Evolutionary conservation across 2,329 filamentous ascomycete genomes (phyloP), one percentile per base, ranked within the genome.

Genomic region (Venturia nashicola): DNA sequence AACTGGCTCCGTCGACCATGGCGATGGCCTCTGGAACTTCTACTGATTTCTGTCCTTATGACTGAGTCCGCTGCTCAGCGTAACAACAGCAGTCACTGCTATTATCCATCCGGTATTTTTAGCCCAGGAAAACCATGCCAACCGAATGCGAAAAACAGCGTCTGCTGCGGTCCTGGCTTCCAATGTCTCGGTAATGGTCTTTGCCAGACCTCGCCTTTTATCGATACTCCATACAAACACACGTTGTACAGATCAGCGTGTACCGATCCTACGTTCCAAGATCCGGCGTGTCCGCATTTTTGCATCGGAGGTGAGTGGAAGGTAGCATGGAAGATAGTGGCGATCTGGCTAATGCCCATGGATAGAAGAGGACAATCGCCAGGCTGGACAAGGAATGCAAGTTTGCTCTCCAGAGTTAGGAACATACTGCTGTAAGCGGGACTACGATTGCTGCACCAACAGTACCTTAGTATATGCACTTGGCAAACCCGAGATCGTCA

Each of bases 371-470:
- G 61, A 63, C 42, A 39, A 63, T 23, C 61, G 18, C 14, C 16
- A 60, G 23, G 36, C 46, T 32, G 46, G 46, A n/a, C 61, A 63
- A 42, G 46, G 46, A 32, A n/a, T 63, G n/a, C 61, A 63, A 59
- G n/a, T 59, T 7, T 63, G 61, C 48, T 55, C 46, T n/a, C 18
- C 32, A 39, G 51, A 55, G 20, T 11, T 51, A 16, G 61, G 61
- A 27, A 63, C 48, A 43, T 63, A 63, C 51, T 63, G 61, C 39
- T 63, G 61, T n/a, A 42, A 42, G 32, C 61, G 61, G 3, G 61
- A 63, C 20, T 63, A 57, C 39, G 44, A 63, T 27, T 63, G 61
- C 48, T 63, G 61, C 23, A 57, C 61, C 18, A 63, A 63, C 48
- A 23, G 34, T 16, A 63, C 61, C 14, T 14, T 63, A 6, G 23